phyloP scores from a whole-genome alignment of 768 basidiomycete species.

The Lentinula boryana region DNA sequence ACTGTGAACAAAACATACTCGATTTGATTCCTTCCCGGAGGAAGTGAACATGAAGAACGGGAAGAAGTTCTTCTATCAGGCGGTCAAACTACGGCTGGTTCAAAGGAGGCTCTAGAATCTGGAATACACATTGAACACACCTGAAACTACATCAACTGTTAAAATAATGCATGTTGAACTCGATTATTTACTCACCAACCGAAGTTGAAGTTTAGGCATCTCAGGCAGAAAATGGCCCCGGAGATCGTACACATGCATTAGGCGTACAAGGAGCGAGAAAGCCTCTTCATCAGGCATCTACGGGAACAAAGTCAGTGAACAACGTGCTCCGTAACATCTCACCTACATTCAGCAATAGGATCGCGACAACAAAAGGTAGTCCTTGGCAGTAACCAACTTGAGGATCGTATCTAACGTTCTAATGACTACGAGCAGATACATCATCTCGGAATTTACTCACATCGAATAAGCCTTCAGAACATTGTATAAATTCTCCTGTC shows the following conservation, averaged over 20 bases:
- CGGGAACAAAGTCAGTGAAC: background rate
- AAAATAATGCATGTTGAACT: background rate
- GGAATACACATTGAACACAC: slow-evolving; percentile 22
- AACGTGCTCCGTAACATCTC: background rate
- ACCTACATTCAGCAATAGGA: slow-evolving; percentile 83
- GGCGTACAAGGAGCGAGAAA: slow-evolving; percentile 87
- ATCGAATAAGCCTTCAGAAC: slow-evolving; percentile 96
- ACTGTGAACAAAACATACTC: slow-evolving; percentile 98
- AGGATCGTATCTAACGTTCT: slow-evolving; percentile 57
- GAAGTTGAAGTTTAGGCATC: slow-evolving; percentile 95
- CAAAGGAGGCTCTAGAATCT: background rate
- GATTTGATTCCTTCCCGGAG: slow-evolving; percentile 92
- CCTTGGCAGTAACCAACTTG: slow-evolving; percentile 99
- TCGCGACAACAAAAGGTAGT: slow-evolving; percentile 92
- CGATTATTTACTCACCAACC: slow-evolving; percentile 51
- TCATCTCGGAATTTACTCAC: slow-evolving; percentile 34
- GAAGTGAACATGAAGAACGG: slow-evolving; percentile 90
- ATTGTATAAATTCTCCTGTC: slow-evolving; percentile 96
- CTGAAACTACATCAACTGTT: slow-evolving; percentile 43
- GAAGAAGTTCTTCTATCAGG: slow-evolving; percentile 85
- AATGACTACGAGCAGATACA: slow-evolving; percentile 1
- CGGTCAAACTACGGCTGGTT: slow-evolving; percentile 72
- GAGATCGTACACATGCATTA: slow-evolving; percentile 96
- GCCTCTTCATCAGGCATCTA: slow-evolving; percentile 99
- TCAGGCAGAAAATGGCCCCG: slow-evolving; percentile 98